Conservation (phyloP, 257 asterid genomes). For the Capsicum rhomboideum region DNA sequence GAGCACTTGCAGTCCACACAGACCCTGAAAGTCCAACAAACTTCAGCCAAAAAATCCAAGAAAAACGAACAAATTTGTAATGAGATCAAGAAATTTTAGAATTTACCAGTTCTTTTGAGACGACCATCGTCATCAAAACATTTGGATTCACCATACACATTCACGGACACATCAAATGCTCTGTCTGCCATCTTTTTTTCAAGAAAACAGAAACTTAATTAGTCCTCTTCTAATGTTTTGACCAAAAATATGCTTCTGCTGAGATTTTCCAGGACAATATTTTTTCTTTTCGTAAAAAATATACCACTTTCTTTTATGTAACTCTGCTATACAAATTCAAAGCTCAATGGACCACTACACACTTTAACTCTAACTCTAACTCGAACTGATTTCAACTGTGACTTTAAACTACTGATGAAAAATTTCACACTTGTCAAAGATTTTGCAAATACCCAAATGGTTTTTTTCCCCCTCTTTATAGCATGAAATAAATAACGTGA, state of each 20-base stretch:
- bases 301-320: neutral
- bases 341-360: neutral
- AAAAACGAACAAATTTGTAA: neutral
- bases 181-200: neutral
- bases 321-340: neutral
- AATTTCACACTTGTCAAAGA: neutral
- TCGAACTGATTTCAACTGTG: neutral
- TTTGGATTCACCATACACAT: neutral
- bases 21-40: neutral
- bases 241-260: neutral
- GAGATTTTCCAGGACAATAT: too few species aligned
- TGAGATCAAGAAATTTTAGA: neutral
- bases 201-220: neutral
- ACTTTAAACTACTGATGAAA: neutral
- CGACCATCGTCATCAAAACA: conserved; percentile 6
- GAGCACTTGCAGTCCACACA: conserved; percentile 73
- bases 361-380: neutral
- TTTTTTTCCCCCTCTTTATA: neutral
- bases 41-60: neutral
- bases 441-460: neutral
- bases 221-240: neutral
- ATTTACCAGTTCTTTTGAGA: neutral
- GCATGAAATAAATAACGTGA: neutral
- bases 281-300: too few species aligned
- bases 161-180: neutral